phyloP scores from a whole-genome alignment of 108 stramenopile species.

The Cyclostephanos invisitatus region DNA sequence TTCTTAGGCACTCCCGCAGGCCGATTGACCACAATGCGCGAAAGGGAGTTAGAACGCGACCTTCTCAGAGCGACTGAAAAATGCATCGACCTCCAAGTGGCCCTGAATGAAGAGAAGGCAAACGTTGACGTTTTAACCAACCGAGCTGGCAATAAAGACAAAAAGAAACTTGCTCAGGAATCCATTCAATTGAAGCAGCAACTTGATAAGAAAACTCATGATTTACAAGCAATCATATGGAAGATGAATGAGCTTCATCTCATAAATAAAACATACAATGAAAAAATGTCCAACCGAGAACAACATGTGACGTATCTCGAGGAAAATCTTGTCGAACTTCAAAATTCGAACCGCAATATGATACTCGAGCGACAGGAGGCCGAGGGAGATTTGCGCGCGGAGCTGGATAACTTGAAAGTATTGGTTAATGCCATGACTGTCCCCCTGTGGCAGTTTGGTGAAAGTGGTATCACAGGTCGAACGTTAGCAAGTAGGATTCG shows the following conservation, averaged over 20 bases:
- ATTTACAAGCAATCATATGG: constrained; percentile 78
- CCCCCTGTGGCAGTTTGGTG: constrained; percentile 82
- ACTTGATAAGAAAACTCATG: constrained; percentile 75
- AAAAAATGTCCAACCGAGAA: constrained; percentile 79
- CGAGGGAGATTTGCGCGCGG: constrained; percentile 62
- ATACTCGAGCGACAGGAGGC: constrained; percentile 61
- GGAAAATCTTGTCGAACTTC: constrained; percentile 75
- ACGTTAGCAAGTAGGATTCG: constrained; percentile 46
- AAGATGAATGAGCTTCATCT: constrained; percentile 91
- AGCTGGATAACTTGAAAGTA: constrained; percentile 57
- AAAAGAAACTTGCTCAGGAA: constrained; percentile 74
- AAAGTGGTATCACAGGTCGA: constrained; percentile 50
- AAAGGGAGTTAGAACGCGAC: constrained; percentile 71
- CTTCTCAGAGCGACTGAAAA: constrained; percentile 67
- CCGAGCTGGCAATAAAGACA: constrained; percentile 54
- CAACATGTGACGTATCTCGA: constrained; percentile 82
- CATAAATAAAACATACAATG: constrained; percentile 79
- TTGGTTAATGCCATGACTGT: constrained; percentile 74
- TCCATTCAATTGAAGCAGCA: constrained; percentile 63
- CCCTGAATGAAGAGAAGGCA: constrained; percentile 76
- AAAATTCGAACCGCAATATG: constrained; percentile 61
- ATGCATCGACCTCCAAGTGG: constrained; percentile 74
- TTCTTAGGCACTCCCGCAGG: constrained; percentile 70
- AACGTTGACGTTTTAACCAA: constrained; percentile 75
- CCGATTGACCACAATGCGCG: constrained; percentile 62